Percentiles rank a stretch among this genome's conserved stretches.
Evolutionary conservation across 1,284 basidiomycete genomes (phyloP).

Genomic region (Boletus putidus): DNA sequence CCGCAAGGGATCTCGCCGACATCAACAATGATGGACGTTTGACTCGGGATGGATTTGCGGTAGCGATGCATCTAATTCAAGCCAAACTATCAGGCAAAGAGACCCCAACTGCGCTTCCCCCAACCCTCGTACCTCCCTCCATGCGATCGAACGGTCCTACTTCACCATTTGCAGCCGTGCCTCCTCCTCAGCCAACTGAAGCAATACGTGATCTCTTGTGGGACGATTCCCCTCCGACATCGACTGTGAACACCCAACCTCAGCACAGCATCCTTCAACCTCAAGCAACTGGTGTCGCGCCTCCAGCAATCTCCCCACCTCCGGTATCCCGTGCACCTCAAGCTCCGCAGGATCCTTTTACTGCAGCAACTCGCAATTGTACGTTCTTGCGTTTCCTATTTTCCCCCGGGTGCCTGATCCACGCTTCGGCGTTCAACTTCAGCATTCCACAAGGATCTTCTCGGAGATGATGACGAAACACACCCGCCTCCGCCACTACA

Average conservation of each 20-base stretch:
- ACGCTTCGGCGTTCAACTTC: conserved; percentile 17
- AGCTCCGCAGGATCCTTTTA: conserved; percentile 46
- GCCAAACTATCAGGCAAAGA: conserved; percentile 83
- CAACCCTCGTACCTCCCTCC: conserved; percentile 79
- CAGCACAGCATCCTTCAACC: conserved; percentile 41
- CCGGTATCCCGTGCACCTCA: conserved; percentile 28
- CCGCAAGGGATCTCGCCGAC: conserved; percentile 87
- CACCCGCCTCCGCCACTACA: conserved; percentile 55
- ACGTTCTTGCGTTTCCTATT: conserved; percentile 18
- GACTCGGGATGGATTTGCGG: conserved; percentile 92
- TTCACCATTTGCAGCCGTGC: conserved; percentile 38
- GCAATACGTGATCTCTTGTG: conserved; percentile 49
- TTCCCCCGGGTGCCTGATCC: conserved; percentile 21
- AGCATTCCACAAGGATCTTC: conserved; percentile 51
- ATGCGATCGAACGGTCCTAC: conserved; percentile 48
- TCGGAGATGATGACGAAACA: conserved; percentile 68
- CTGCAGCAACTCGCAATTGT: conserved; percentile 32
- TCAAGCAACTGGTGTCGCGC: conserved; percentile 35
- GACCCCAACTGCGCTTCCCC: conserved; percentile 72
- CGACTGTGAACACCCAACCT: conserved; percentile 42
- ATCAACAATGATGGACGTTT: conserved; percentile 87
- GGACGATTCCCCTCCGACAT: conserved; percentile 65
- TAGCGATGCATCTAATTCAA: conserved; percentile 95
- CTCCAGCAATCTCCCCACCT: conserved; percentile 20
- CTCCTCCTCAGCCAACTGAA: conserved; percentile 43